Conservation (phyloP, 371 early-diverging fungal species). For the Mycotypha africana region DNA sequence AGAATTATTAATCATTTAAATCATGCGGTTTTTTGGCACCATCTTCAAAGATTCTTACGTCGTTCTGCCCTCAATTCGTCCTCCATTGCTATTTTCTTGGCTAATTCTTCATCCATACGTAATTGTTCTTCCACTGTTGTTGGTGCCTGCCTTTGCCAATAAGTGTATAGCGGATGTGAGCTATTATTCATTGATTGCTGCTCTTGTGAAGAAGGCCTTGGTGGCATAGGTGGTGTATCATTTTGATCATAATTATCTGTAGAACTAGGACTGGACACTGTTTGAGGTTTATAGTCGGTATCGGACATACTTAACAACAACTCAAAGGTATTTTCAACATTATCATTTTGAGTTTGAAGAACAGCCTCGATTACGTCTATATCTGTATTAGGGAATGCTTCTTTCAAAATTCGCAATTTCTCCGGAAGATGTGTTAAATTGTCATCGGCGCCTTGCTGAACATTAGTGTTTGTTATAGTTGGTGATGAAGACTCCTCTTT, state of each 20-base stretch:
- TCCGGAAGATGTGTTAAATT: conserved; percentile 4
- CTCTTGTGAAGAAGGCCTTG: conserved; percentile 14
- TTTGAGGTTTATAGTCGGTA: conserved; percentile 32
- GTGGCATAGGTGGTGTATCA: conserved; percentile 30
- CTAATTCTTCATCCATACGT: conserved; percentile 42
- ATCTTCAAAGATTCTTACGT: conserved; percentile 13
- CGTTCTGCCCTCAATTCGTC: conserved; percentile 20
- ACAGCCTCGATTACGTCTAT: conserved; percentile 41
- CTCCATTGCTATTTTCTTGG: conserved; percentile 34
- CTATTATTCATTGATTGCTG: too few relatives aligned
- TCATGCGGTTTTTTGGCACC: too few relatives aligned
- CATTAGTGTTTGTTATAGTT: too few relatives aligned
- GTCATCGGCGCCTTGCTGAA: too few relatives aligned
- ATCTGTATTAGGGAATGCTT: conserved; percentile 44
- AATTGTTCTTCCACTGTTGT: conserved; percentile 38
- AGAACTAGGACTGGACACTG: conserved; percentile 13
- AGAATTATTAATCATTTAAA: neutral
- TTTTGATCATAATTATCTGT: neutral
- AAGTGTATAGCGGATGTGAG: conserved; percentile 8
- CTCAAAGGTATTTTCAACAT: conserved; percentile 37
- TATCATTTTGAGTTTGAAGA: conserved; percentile 27
- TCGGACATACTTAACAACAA: conserved; percentile 38
- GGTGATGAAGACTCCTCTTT: too few relatives aligned
- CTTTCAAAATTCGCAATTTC: conserved; percentile 27
- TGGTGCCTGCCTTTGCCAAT: conserved; percentile 13